Evolutionary conservation across 1,139 yeast genomes (phyloP).

Genomic region (Yamadazyma sp.): DNA sequence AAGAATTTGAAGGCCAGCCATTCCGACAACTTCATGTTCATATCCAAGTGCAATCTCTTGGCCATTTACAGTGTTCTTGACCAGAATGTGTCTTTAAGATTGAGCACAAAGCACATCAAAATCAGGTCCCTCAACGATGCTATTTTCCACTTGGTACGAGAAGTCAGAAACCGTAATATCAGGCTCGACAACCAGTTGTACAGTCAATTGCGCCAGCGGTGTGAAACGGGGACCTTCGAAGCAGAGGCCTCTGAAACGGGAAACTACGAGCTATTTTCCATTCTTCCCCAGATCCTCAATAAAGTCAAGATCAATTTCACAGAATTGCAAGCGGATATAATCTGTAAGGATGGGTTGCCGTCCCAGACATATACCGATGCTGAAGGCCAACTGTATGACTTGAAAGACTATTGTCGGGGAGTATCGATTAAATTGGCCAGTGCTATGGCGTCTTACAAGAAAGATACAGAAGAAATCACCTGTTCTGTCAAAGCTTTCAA

Average conservation of each 20-base stretch:
- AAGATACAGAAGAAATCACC: constrained; percentile 21
- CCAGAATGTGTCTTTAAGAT: constrained; percentile 22
- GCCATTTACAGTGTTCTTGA: constrained; percentile 26
- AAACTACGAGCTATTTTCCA: constrained; percentile 26
- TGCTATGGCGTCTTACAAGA: constrained; percentile 23
- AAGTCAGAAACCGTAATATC: constrained; percentile 30
- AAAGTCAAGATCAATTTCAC: constrained; percentile 27
- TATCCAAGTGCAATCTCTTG: constrained; percentile 31
- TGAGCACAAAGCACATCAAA: constrained; percentile 28
- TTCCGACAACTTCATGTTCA: constrained; percentile 29
- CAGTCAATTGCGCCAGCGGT: constrained; percentile 11
- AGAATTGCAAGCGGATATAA: constrained; percentile 33
- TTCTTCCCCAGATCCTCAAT: constrained; percentile 30
- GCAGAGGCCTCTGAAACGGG: constrained; percentile 2
- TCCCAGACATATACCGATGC: constrained; percentile 28
- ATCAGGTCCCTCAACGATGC: constrained; percentile 39
- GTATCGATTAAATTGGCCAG: constrained; percentile 30
- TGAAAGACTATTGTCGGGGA: constrained; percentile 43
- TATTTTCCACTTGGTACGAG: constrained; percentile 38
- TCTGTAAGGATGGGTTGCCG: constrained; percentile 47
- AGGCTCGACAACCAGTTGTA: constrained; percentile 28
- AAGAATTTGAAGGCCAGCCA: constrained; percentile 33
- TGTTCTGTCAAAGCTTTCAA: constrained; percentile 24
- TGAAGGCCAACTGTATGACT: constrained; percentile 26
- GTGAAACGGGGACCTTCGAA: background rate